Percentiles rank a stretch among this genome's conserved stretches.
These are phyloP conservation scores for Phytophthora megakarya DNA, from an alignment of 352 stramenopile genomes.

Conservation along the genomic window DNA sequence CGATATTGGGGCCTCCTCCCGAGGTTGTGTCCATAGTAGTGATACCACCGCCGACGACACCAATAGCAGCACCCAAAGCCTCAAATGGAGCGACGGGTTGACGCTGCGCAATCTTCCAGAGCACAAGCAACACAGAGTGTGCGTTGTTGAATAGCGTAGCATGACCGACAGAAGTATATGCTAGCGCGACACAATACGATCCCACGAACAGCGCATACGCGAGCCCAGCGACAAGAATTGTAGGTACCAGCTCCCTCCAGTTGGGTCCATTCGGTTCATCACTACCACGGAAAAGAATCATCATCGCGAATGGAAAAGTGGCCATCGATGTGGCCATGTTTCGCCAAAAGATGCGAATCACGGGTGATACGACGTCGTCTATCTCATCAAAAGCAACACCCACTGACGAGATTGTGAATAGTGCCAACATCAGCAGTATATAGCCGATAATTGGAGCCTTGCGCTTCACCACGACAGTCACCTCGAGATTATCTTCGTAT, in stretches of 20 bases:
- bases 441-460: slow-evolving; percentile 75
- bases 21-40: slow-evolving; percentile 66
- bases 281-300: slow-evolving; percentile 40
- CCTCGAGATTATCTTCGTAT: slow-evolving; percentile 70
- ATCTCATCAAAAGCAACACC: slow-evolving; percentile 78
- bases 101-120: slow-evolving; percentile 66
- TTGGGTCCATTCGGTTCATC: slow-evolving; percentile 32
- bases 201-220: slow-evolving; percentile 80
- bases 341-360: slow-evolving; percentile 90
- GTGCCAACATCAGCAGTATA: slow-evolving; percentile 59
- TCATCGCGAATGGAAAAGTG: slow-evolving; percentile 53
- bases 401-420: slow-evolving; percentile 81
- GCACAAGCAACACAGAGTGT: slow-evolving; percentile 79
- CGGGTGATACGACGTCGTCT: slow-evolving; percentile 52
- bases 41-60: slow-evolving; percentile 70
- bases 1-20: slow-evolving; percentile 45
- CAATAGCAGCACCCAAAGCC: slow-evolving; percentile 67
- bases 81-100: slow-evolving; percentile 68
- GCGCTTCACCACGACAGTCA: slow-evolving; percentile 73
- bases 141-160: slow-evolving; percentile 86
- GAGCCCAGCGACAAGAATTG: slow-evolving; percentile 51
- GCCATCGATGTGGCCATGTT: slow-evolving; percentile 70
- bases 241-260: slow-evolving; percentile 42
- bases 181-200: slow-evolving; percentile 71
- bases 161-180: slow-evolving; percentile 78